phyloP scores from a whole-genome alignment of 495 filamentous ascomycete genomes.

The Neurospora sp. region DNA sequence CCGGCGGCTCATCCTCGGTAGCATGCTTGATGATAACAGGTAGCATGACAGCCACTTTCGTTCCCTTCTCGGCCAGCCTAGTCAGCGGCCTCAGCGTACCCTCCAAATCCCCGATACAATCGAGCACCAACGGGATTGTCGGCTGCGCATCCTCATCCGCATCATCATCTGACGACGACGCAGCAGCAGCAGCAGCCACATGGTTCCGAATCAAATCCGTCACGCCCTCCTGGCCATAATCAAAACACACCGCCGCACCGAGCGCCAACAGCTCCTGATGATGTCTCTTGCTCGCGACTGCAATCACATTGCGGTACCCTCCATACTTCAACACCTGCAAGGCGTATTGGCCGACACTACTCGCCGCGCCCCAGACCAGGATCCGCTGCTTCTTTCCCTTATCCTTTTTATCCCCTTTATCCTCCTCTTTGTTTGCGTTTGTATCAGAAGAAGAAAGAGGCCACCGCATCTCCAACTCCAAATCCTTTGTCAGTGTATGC shows the following conservation, averaged over 20 bases:
- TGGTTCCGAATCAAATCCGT: conserved; percentile 23
- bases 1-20: conserved; percentile 24
- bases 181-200: neutral
- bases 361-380: conserved; percentile 45
- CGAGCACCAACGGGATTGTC: conserved; percentile 33
- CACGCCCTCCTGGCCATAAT: conserved; percentile 33
- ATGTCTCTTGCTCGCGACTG: conserved; percentile 36
- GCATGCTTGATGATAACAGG: conserved; percentile 40
- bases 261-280: conserved; percentile 27
- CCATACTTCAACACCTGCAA: conserved; percentile 40
- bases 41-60: conserved; percentile 40
- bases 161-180: neutral
- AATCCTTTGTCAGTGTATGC: conserved; percentile 32
- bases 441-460: conserved; percentile 1
- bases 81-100: conserved; percentile 31
- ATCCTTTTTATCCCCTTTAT: conserved; percentile 11
- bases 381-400: conserved; percentile 21
- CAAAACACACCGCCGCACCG: conserved; percentile 36
- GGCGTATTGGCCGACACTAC: conserved; percentile 38
- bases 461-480: conserved; percentile 35
- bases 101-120: conserved; percentile 41
- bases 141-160: neutral
- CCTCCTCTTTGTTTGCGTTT: neutral
- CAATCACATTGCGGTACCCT: conserved; percentile 37
- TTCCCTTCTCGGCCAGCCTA: conserved; percentile 32